Evolutionary conservation across 495 filamentous ascomycete species (phyloP).

Genomic region (Neurospora terricola): DNA sequence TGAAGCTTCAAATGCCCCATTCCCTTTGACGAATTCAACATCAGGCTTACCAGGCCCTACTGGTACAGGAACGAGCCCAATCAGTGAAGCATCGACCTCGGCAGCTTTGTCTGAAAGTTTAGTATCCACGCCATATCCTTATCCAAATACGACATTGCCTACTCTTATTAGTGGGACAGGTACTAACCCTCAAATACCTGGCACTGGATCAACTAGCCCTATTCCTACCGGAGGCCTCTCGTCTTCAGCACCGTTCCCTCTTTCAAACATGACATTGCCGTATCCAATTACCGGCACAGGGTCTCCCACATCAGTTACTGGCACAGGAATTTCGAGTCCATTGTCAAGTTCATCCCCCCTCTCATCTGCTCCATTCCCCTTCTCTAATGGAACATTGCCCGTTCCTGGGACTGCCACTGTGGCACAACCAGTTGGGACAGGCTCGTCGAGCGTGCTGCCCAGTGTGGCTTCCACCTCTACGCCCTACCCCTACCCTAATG

Average conservation of each 20-base stretch:
- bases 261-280: constrained; percentile 18
- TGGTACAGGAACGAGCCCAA: constrained; percentile 4
- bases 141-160: constrained; percentile 9
- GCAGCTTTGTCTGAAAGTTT: not conserved
- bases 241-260: constrained; percentile 15
- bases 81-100: not conserved
- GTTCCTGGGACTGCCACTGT: not conserved
- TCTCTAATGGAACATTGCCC: not conserved
- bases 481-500: not conserved
- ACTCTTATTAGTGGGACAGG: not conserved
- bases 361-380: not conserved
- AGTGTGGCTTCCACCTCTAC: not conserved
- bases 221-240: constrained; percentile 4
- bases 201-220: constrained; percentile 4
- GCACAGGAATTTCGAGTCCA: not conserved
- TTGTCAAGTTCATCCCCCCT: not conserved
- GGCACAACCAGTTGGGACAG: not conserved
- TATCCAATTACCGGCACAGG: not conserved
- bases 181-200: not conserved
- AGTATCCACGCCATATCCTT: constrained; percentile 4
- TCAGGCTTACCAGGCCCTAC: not conserved
- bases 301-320: not conserved
- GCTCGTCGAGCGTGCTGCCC: not conserved
- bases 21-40: constrained; percentile 13
- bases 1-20: constrained; percentile 2